Evolutionary conservation across 768 basidiomycete species (phyloP), one percentile per base, ranked within the genome.

Genomic region (Kondoa subrosea): DNA sequence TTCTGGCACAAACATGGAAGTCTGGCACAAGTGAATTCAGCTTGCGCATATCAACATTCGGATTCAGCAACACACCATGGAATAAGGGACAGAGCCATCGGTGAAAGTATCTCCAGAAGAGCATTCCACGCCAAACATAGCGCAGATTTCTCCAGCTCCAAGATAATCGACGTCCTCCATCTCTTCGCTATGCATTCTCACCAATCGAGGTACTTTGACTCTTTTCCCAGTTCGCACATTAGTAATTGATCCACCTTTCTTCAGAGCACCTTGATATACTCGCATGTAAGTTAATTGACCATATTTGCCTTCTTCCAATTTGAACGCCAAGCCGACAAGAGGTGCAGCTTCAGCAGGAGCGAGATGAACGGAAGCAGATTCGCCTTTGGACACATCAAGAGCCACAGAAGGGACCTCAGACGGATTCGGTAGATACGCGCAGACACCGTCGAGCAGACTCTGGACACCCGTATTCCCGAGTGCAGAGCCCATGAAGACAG

Each of bases 141-240:
- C 95, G 76, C 95, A 97, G 71, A 99, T 99, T 81, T 99, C 95
- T 67, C 95, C 95, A 31, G 93, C 91, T 0, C 91, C 91, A 72
- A 99, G 87, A 8, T 84, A 83, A 60, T 91, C 87, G 67, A 99
- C 86, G 73, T 99, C 93, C 89, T 99, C 95, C 95, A 97, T 96
- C 78, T 99, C 93, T 71, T 97, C 89, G 77, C 87, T 88, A 77
- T 99, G 95, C 95, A 99, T 93, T 68, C 91, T 83, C 67, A 97
- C 95, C 71, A 99, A 79, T 50, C 92, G 83, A 1, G 95, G 92
- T 14, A 99, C 89, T 79, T 97, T 96, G 78, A 95, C 87, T 78
- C 86, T 90, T 82, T 96, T 99, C 58, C 92, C 93, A 26, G 91
- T 91, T 56, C 92, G 82, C 8, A 88, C 90, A 74, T 97, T 95